Conservation (phyloP, 2,329 filamentous ascomycete species). For the Exophiala dermatitidis region DNA sequence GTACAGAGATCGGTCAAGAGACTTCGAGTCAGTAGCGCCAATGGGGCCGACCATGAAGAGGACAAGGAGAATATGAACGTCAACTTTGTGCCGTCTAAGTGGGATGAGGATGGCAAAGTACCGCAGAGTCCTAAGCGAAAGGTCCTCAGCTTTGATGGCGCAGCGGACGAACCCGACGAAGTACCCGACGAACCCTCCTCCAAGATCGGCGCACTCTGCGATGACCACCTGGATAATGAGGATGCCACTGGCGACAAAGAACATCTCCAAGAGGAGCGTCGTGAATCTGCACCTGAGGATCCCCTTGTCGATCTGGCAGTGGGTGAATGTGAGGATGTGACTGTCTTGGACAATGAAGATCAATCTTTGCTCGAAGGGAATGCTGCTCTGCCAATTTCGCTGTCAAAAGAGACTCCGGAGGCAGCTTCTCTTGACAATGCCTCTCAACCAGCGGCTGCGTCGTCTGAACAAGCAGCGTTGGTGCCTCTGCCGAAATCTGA, state of each 20-base stretch:
- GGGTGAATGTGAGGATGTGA: too few species aligned
- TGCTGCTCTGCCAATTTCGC: too few species aligned
- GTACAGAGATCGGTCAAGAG: constrained; percentile 22
- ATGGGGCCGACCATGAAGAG: constrained; percentile 8
- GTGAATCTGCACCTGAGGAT: too few species aligned
- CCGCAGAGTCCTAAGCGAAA: constrained; percentile 18
- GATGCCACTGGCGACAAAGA: too few species aligned
- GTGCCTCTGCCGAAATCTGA: neutral
- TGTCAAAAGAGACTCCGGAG: too few species aligned
- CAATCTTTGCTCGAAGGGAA: too few species aligned
- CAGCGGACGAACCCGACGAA: constrained; percentile 2
- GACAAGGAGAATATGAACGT: constrained; percentile 25
- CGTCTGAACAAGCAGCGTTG: neutral
- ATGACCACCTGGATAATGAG: too few species aligned
- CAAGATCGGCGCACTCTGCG: too few species aligned
- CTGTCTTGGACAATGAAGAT: too few species aligned
- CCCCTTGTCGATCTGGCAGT: too few species aligned
- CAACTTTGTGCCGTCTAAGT: constrained; percentile 13
- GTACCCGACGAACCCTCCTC: neutral
- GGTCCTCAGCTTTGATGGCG: constrained; percentile 1
- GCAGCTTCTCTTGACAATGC: too few species aligned
- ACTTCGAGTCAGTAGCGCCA: constrained; percentile 11
- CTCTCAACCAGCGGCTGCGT: neutral
- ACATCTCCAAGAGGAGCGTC: too few species aligned
- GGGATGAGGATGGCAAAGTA: constrained; percentile 14